Conservation (phyloP, 2,329 filamentous ascomycete genomes). For the Microcyclosporella mali region DNA sequence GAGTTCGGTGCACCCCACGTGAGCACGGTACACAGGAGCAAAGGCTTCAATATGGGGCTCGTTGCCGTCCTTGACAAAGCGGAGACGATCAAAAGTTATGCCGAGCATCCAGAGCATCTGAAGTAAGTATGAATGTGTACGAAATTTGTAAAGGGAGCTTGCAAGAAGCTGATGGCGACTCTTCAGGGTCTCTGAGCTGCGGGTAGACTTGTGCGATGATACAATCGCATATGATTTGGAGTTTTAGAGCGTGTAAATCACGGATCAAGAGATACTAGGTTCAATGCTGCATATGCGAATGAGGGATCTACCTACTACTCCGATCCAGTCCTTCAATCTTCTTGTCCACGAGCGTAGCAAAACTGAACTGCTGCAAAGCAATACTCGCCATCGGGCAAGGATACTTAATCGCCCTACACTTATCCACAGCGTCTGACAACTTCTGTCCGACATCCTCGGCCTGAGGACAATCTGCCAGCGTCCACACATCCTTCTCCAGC, state of each 20-base stretch:
- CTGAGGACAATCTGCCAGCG: slow-evolving; percentile 31
- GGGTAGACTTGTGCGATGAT: slow-evolving; percentile 17
- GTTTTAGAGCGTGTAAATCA: slow-evolving; percentile 6
- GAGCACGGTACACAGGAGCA: slow-evolving; percentile 37
- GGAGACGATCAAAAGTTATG: slow-evolving; percentile 40
- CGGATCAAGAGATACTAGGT: no score
- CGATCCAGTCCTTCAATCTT: slow-evolving; percentile 17
- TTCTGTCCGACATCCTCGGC: slow-evolving; percentile 35
- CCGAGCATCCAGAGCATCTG: slow-evolving; percentile 41
- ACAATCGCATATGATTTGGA: slow-evolving; percentile 22
- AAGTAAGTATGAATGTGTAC: slow-evolving; percentile 28
- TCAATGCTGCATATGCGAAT: no score
- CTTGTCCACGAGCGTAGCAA: slow-evolving; percentile 24
- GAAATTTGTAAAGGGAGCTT: not conserved
- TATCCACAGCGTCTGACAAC: slow-evolving; percentile 39
- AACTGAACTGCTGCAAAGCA: slow-evolving; percentile 32
- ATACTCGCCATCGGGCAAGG: slow-evolving; percentile 32
- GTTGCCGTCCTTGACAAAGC: slow-evolving; percentile 42
- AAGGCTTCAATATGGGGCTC: slow-evolving; percentile 42
- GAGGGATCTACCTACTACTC: not conserved
- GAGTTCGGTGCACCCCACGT: slow-evolving; percentile 31
- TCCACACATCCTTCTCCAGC: slow-evolving; percentile 32
- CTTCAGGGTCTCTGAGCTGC: slow-evolving; percentile 15
- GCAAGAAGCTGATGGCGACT: not conserved
- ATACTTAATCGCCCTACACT: slow-evolving; percentile 28